Conservation (phyloP, 305 asterid species). For the Fraxinus platypoda region DNA sequence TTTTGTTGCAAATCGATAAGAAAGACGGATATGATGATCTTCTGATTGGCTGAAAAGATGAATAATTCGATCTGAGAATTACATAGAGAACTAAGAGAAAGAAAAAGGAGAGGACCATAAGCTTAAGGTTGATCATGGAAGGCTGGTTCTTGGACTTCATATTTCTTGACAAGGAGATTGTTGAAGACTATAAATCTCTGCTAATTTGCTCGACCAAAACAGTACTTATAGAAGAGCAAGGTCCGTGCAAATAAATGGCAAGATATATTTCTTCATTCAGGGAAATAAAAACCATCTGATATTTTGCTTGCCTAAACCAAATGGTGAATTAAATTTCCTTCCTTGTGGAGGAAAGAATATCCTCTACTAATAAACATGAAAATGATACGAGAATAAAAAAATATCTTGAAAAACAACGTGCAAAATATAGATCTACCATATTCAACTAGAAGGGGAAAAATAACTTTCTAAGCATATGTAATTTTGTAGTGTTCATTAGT, state of each 20-base stretch:
- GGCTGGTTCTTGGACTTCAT: constrained; percentile 31
- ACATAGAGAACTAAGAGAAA: constrained; percentile 51
- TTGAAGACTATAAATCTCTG: not conserved
- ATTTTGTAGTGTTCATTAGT: not conserved
- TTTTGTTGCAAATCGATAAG: constrained; percentile 39
- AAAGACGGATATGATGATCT: not conserved
- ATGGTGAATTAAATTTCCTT: not conserved
- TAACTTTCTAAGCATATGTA: too few relatives aligned
- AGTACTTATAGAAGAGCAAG: not conserved
- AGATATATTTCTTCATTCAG: not conserved
- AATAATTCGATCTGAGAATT: constrained; percentile 48
- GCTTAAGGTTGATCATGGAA: constrained; percentile 46
- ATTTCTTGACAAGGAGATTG: not conserved
- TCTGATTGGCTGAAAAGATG: constrained; percentile 31
- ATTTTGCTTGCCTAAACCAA: not conserved
- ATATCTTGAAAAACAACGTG: not conserved
- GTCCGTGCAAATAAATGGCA: not conserved
- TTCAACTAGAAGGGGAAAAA: not conserved
- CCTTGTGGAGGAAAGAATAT: not conserved
- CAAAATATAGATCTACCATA: not conserved
- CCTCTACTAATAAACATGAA: not conserved
- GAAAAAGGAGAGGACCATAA: constrained; percentile 40
- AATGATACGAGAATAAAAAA: not conserved
- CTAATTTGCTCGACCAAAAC: not conserved
- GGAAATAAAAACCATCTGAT: not conserved